Evolutionary conservation across 495 filamentous ascomycete genomes (phyloP).

Genomic region (Podospora comata): DNA sequence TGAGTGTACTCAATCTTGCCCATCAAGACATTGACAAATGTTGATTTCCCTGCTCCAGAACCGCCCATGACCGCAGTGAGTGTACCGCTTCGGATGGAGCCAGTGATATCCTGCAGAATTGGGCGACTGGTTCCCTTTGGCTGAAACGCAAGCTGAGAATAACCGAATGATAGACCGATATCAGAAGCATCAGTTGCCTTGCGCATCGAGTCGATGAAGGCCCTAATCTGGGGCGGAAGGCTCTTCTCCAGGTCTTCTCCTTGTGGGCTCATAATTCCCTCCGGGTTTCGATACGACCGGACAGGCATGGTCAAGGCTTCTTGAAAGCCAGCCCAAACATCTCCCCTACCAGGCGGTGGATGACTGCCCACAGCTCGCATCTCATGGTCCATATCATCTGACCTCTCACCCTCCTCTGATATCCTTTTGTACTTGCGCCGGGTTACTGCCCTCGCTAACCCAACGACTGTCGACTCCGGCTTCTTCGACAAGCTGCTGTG

Average conservation of each 20-base stretch:
- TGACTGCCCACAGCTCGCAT: constrained; percentile 19
- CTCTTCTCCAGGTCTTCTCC: constrained; percentile 31
- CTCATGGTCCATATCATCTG: constrained; percentile 27
- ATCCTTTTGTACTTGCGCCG: constrained; percentile 31
- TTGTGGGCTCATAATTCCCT: constrained; percentile 12
- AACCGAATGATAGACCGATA: constrained; percentile 53
- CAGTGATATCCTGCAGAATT: constrained; percentile 50
- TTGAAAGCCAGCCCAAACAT: constrained; percentile 38
- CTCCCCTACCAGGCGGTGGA: constrained; percentile 19
- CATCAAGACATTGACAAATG: constrained; percentile 53
- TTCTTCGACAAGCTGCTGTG: constrained; percentile 5
- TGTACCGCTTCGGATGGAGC: constrained; percentile 48
- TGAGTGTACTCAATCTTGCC: constrained; percentile 45
- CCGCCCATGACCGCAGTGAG: constrained; percentile 51
- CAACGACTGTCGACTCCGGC: not conserved
- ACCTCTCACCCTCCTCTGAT: constrained; percentile 28
- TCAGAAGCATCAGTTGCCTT: constrained; percentile 46
- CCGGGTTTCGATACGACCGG: constrained; percentile 12
- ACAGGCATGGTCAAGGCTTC: constrained; percentile 31
- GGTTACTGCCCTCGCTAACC: constrained; percentile 2
- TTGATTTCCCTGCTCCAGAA: constrained; percentile 50
- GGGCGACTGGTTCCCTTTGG: constrained; percentile 41
- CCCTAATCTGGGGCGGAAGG: constrained; percentile 37
- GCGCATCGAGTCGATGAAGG: constrained; percentile 51
- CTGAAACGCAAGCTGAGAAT: constrained; percentile 44